Base-by-base conservation (phyloP, 768 basidiomycete genomes). In the Psilocybe tampanensis region DNA sequence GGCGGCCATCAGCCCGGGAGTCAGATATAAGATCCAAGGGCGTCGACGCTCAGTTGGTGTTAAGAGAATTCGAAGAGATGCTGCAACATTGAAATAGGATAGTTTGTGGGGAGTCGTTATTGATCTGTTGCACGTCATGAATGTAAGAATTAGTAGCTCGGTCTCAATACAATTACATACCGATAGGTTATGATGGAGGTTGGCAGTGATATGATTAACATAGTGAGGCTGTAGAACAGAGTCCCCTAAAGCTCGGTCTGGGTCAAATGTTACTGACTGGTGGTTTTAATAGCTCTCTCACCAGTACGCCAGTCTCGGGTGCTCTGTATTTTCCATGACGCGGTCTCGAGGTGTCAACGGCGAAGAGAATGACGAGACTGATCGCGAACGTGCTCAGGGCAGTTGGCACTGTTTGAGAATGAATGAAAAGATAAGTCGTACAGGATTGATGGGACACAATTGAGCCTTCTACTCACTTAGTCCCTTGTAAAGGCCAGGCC, bases 51-150 rank as follows among this genome's bases (percentile, higher is more conserved):
- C 92, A 6, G 91, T 92, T 5, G 90, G 88, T 0, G 92, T 94
- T 54, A 94, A 77, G 32, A 94, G 76, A 56, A 86, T 70, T 19
- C 89, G 88, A 15, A 94, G 70, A 18, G 88, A 82, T 58, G 81
- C 76, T 54, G 80, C 65, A 2, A 80, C 74, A 32, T 80, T 74
- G 64, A 88, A 79, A 65, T 82, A 92, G 2, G 87, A 81, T 32
- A 95, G 75, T 66, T 80, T 86, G 70, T 90, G 84, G 0, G 92
- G 92, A 1, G 93, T 94, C 1, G 89, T 92, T 60, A 94, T 89
- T 2, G 93, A 81, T 41, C 92, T 94, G 60, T 19, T 50, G 36
- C 18, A 44, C 34, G 47, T 23, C 60, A 51, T 39, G 56, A 22
- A 44, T 15, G 47, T 55, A 24, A 39, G 15, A 13, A 33, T 11